A percentile compares a stretch with the other conserved stretches of the same genome.
These are phyloP conservation scores for Lasiodiplodia hormozganensis DNA, from an alignment of 2,329 filamentous ascomycete species.

Conservation along the genomic window DNA sequence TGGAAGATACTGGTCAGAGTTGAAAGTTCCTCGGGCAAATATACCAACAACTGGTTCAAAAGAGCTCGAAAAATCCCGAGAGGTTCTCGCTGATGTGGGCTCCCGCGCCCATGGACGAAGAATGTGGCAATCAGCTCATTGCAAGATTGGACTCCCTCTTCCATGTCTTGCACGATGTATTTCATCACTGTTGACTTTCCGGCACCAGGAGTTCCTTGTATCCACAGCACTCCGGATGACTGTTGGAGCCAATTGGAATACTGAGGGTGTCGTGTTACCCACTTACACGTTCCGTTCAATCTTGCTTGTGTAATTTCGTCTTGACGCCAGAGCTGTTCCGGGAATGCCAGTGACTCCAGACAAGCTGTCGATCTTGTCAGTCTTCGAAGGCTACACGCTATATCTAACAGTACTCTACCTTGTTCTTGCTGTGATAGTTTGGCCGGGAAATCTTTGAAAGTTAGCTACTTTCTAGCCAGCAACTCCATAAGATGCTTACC, in stretches of 20 bases:
- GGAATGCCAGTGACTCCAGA: neutral
- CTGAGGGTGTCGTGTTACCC: neutral
- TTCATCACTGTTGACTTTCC: constrained; percentile 3
- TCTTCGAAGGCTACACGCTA: no score
- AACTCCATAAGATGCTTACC: no score
- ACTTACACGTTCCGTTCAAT: neutral
- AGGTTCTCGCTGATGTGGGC: neutral
- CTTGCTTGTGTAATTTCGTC: neutral
- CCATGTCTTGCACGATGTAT: neutral
- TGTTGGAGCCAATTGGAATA: neutral
- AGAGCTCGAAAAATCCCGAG: neutral
- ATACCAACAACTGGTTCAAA: neutral
- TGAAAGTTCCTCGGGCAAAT: neutral
- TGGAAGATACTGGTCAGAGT: neutral
- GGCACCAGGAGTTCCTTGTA: neutral
- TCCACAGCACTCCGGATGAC: neutral
- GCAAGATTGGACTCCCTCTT: neutral
- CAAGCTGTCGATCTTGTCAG: neutral
- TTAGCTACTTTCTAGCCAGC: no score
- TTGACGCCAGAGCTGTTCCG: neutral
- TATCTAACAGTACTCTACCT: no score
- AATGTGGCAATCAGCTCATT: neutral
- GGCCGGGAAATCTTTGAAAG: fast-evolving
- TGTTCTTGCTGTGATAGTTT: neutral
- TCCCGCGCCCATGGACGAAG: neutral